Evolutionary conservation across 108 stramenopile species (phyloP), one percentile per base, ranked within the genome.

Genomic region (Nitzschia sp.): DNA sequence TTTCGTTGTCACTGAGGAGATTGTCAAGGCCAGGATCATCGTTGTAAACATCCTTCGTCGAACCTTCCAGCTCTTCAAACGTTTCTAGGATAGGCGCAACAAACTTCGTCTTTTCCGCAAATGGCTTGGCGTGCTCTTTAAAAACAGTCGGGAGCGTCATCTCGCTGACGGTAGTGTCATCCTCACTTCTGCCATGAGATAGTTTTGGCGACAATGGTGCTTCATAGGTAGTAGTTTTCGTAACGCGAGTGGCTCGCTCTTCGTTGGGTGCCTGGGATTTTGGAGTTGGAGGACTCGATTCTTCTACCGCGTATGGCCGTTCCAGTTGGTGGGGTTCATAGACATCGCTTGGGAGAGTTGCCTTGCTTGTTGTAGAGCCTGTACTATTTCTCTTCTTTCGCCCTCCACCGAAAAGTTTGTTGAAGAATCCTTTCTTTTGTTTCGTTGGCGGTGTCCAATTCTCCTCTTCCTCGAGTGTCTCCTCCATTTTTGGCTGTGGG

Each of bases 351-450:
- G 6, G 6, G 6, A 6, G 6, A 41, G 6, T 13, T 9, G 6
- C 13, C 38, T 41, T 41, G 13, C 13, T 9, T 6, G 38, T 41
- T n/a, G n/a, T n/a, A n/a, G n/a, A n/a, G 13, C 9, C 9, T 9
- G 38, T 41, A 13, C 9, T 9, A 41, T 6, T 50, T 38, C 66
- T 73, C 23, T 48, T 55, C 58, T 73, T 73, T 19, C 72, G 56
- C 11, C 31, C 53, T 45, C 71, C 38, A 2, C 59, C 71, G 45
- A 73, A 73, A 33, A 73, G 22, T 36, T 63, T 54, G 36, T 56
- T 73, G 64, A 73, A 50, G 56, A 73, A 66, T 15, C 72, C 58
- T 27, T 73, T 73, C n/a, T 45, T 44, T 33, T 58, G 31, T 59
- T 66, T 73, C 64, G 50, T 73, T 15, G 64, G 35, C 9, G 38